A percentile compares a stretch with the other conserved stretches of the same genome.
These are phyloP conservation scores for Letharia columbiana DNA, from an alignment of 495 filamentous ascomycete genomes.

Conservation along the genomic window DNA sequence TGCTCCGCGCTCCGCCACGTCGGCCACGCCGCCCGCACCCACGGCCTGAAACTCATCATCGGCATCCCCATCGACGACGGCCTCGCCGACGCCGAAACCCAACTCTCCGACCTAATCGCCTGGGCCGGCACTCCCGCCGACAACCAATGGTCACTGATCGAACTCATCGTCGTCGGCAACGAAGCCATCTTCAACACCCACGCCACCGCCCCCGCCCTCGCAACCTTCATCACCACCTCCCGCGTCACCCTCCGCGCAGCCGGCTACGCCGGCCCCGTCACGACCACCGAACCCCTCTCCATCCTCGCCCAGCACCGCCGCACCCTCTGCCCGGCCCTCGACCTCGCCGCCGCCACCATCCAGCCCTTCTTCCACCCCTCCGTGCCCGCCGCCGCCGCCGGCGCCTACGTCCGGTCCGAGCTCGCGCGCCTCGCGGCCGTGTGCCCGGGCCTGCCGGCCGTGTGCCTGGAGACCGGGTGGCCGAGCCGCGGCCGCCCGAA, in stretches of 20 bases:
- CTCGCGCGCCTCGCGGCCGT: constrained; percentile 53
- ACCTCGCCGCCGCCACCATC: constrained; percentile 74
- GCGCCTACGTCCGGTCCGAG: constrained; percentile 61
- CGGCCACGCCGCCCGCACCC: constrained; percentile 49
- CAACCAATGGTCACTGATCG: constrained; percentile 55
- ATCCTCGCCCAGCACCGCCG: constrained; percentile 50
- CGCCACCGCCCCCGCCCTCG: constrained; percentile 53
- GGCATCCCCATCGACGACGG: constrained; percentile 73
- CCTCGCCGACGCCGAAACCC: constrained; percentile 47
- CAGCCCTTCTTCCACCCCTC: constrained; percentile 87
- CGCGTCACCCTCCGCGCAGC: constrained; percentile 36
- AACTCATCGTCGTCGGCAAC: constrained; percentile 81
- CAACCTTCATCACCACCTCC: constrained; percentile 52
- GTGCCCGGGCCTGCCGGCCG: constrained; percentile 51
- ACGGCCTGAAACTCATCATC: constrained; percentile 68
- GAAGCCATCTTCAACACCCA: constrained; percentile 71
- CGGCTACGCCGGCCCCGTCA: constrained; percentile 68
- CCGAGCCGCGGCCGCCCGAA: constrained; percentile 60
- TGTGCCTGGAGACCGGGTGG: constrained; percentile 90
- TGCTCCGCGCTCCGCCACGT: constrained; percentile 72
- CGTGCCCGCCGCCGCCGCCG: constrained; percentile 53
- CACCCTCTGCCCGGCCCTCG: constrained; percentile 61
- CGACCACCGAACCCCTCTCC: constrained; percentile 79
- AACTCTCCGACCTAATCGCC: constrained; percentile 59
- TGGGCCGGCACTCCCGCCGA: constrained; percentile 44